Evolutionary conservation across 495 filamentous ascomycete genomes (phyloP).

Genomic region (Podospora fimiseda): DNA sequence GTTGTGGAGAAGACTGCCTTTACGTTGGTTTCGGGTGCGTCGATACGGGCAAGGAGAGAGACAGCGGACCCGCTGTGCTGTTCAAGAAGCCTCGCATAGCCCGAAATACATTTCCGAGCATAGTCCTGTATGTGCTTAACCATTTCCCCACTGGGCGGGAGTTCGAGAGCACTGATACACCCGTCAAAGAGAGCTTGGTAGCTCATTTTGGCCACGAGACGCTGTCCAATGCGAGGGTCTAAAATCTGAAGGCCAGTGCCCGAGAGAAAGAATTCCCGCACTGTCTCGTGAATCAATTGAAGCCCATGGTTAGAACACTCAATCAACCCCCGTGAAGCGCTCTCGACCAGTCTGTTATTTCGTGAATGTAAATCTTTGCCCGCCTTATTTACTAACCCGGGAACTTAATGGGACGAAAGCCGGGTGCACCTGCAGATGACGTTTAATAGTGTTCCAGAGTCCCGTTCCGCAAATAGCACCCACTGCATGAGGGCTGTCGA

Average conservation of each 20-base stretch:
- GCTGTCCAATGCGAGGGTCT: not conserved
- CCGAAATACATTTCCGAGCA: too few species aligned
- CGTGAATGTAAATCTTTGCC: not conserved
- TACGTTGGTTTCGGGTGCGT: too few species aligned
- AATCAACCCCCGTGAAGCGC: not conserved
- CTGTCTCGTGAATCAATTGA: not conserved
- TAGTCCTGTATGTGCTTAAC: too few species aligned
- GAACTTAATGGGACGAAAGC: not conserved
- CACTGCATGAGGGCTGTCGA: not conserved
- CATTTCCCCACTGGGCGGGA: too few species aligned
- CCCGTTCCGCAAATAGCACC: not conserved
- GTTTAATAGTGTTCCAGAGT: not conserved
- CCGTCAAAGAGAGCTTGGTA: not conserved
- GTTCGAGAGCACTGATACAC: not conserved
- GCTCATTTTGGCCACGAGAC: not conserved
- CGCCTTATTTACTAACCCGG: not conserved
- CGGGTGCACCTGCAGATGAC: not conserved
- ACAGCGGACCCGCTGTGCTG: too few species aligned
- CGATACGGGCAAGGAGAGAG: too few species aligned
- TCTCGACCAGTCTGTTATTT: not conserved
- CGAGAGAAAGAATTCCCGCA: not conserved
- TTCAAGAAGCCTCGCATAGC: too few species aligned
- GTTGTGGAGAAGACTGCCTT: too few species aligned
- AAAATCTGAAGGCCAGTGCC: not conserved
- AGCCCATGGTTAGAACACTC: not conserved